phyloP scores from a whole-genome alignment of 2,329 filamentous ascomycete species.

The Nigrospora osmanthi region DNA sequence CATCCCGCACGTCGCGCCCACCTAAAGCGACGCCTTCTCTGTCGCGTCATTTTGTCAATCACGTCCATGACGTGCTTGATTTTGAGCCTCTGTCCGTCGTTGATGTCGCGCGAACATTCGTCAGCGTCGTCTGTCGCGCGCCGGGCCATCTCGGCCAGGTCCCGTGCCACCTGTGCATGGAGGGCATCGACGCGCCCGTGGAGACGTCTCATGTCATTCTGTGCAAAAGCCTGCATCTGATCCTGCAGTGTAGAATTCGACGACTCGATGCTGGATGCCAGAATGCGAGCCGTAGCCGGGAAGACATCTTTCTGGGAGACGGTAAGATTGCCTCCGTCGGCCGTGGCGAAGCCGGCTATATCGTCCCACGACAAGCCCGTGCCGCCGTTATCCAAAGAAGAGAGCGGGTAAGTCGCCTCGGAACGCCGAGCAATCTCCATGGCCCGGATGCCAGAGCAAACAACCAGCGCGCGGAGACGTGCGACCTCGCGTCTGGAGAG shows the following conservation, averaged over 20 bases:
- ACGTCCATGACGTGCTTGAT: constrained; percentile 75
- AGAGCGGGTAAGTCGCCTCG: constrained; percentile 34
- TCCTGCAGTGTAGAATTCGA: constrained; percentile 49
- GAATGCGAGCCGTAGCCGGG: constrained; percentile 41
- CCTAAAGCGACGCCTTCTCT: constrained; percentile 59
- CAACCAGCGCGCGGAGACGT: constrained; percentile 66
- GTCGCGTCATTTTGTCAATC: constrained; percentile 67
- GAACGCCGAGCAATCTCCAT: constrained; percentile 67
- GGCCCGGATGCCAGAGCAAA: constrained; percentile 85
- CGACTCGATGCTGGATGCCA: constrained; percentile 36
- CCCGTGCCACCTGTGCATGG: constrained; percentile 39
- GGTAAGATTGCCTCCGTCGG: constrained; percentile 20
- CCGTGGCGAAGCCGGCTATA: constrained; percentile 29
- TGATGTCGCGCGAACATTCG: constrained; percentile 66
- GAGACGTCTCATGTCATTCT: constrained; percentile 46
- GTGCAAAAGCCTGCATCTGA: constrained; percentile 51
- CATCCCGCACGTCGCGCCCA: constrained; percentile 73
- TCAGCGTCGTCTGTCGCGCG: constrained; percentile 72
- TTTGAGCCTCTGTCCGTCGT: constrained; percentile 67
- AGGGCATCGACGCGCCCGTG: constrained; percentile 37
- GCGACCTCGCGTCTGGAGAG: constrained; percentile 69
- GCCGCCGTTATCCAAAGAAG: constrained; percentile 16
- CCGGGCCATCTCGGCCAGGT: constrained; percentile 54
- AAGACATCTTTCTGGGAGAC: constrained; percentile 38
- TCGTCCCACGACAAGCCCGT: constrained; percentile 30